Conservation (phyloP, 148 eudicot genomes). For the Chenopodium formosanum region DNA sequence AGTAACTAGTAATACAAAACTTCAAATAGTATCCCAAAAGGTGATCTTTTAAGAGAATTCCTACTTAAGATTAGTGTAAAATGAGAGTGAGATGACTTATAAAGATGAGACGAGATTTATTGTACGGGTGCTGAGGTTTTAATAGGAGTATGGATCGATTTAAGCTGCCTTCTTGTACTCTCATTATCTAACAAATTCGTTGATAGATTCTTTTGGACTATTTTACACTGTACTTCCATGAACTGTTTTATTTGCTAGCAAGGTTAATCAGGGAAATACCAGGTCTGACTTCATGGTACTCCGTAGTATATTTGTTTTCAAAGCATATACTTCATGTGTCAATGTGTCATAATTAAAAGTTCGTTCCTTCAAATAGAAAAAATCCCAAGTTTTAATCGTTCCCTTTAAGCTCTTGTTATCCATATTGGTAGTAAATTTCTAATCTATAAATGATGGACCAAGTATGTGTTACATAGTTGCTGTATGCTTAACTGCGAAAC, state of each 20-base stretch:
- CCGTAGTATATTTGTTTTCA: not conserved
- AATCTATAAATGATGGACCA: too few species aligned
- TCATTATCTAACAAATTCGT: too few species aligned
- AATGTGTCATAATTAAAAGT: too few species aligned
- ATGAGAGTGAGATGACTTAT: too few species aligned
- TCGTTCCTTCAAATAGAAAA: too few species aligned
- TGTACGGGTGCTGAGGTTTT: not conserved
- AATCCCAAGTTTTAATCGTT: too few species aligned
- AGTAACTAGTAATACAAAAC: too few species aligned
- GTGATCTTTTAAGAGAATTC: not conserved
- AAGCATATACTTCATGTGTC: too few species aligned
- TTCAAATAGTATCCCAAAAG: not conserved
- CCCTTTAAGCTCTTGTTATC: not conserved
- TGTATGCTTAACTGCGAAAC: too few species aligned
- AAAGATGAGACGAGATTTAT: too few species aligned
- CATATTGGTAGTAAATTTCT: too few species aligned
- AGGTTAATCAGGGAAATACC: not conserved
- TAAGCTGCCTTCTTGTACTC: not conserved
- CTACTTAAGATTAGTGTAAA: not conserved
- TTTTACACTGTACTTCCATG: not conserved
- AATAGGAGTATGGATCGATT: not conserved
- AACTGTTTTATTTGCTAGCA: not conserved
- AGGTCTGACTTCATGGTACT: not conserved
- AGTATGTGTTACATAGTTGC: too few species aligned
- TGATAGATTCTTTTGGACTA: not conserved